Percentiles rank a stretch among this genome's conserved stretches.
Evolutionary conservation across 1,284 basidiomycete species (phyloP).

Genomic region (Coriolopsis trogii): DNA sequence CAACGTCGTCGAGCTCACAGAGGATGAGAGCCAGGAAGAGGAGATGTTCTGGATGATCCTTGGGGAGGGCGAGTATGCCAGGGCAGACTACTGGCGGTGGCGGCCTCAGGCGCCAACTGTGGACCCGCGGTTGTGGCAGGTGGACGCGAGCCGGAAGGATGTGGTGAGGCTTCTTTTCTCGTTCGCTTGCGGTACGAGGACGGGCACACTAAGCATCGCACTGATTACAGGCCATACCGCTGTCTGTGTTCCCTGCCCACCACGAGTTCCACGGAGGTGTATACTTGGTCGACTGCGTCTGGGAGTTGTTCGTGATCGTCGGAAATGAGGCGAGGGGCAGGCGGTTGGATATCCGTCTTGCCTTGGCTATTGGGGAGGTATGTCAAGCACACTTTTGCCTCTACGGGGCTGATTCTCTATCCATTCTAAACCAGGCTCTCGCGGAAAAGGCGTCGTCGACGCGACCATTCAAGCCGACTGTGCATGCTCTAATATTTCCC

Average conservation of each 20-base stretch:
- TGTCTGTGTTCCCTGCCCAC: slow-evolving; percentile 32
- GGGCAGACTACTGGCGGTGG: slow-evolving; percentile 81
- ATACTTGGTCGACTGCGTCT: slow-evolving; percentile 70
- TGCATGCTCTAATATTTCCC: slow-evolving; percentile 73
- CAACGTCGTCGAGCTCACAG: slow-evolving; percentile 54
- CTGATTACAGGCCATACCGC: slow-evolving; percentile 32
- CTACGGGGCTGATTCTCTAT: background rate
- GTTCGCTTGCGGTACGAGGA: background rate
- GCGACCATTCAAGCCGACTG: slow-evolving; percentile 68
- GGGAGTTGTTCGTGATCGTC: slow-evolving; percentile 81
- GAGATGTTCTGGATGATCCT: slow-evolving; percentile 86
- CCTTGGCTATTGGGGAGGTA: slow-evolving; percentile 59
- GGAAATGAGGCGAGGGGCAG: slow-evolving; percentile 61
- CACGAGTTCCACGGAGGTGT: slow-evolving; percentile 43
- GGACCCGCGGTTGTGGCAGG: slow-evolving; percentile 55
- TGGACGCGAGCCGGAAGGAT: slow-evolving; percentile 43
- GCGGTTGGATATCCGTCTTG: slow-evolving; percentile 61
- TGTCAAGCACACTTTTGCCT: slow-evolving; percentile 16
- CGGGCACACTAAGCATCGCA: slow-evolving; percentile 2
- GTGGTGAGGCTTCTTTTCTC: slow-evolving; percentile 40
- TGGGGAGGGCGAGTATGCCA: slow-evolving; percentile 71
- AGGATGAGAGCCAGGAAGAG: slow-evolving; percentile 64
- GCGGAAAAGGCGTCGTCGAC: slow-evolving; percentile 48
- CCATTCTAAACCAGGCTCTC: slow-evolving; percentile 46
- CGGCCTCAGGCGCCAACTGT: slow-evolving; percentile 41